Evolutionary conservation across 2,329 filamentous ascomycete species (phyloP), one percentile per base, ranked within the genome.

Genomic region (Exophiala sp.): DNA sequence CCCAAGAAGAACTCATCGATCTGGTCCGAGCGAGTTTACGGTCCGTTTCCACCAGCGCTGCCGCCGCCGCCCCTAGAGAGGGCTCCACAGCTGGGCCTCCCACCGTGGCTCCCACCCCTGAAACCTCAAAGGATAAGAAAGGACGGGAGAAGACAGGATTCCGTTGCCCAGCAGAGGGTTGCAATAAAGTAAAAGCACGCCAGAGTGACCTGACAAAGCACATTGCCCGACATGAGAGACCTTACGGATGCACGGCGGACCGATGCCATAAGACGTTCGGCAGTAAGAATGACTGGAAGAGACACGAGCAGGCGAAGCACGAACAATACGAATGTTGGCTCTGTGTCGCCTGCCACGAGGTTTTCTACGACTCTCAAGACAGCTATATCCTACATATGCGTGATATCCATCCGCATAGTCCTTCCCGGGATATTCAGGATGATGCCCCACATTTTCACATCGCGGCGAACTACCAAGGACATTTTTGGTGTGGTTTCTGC

Each of bases 221-320:
- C 64, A 73, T 80, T 65, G 91, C 88, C 64, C 81, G 89, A 1
- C 90, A 96, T 65, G 76, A 79, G 6, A 82, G 81, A 57, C 90
- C 88, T 0, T 95, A 91, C 56, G 82, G 82, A 10, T 96, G 90
- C 66, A 95, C 88, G 0, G 86, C 82, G 56, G 67, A 73, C 7
- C 68, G 70, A 23, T 95, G 90, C 62, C 66, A 69, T 42, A 89
- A 88, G 62, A 73, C 65, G 0, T 95, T 95, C 59, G 90, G 90
- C n/a, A 90, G 86, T 66, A 95, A 95, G 64, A 90, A 88, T 52
- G 90, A 96, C 66, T 96, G 82, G 90, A 95, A 94, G 64, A 81
- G 90, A 1, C 90, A 96, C 62, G 91, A 96, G 63, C 85, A 81
- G 57, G 81, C 79, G 13, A 85, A 91, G 62, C 89, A 95, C 64